Base-by-base conservation (phyloP, 2,329 filamentous ascomycete species). In the Monosporascus sp. region DNA sequence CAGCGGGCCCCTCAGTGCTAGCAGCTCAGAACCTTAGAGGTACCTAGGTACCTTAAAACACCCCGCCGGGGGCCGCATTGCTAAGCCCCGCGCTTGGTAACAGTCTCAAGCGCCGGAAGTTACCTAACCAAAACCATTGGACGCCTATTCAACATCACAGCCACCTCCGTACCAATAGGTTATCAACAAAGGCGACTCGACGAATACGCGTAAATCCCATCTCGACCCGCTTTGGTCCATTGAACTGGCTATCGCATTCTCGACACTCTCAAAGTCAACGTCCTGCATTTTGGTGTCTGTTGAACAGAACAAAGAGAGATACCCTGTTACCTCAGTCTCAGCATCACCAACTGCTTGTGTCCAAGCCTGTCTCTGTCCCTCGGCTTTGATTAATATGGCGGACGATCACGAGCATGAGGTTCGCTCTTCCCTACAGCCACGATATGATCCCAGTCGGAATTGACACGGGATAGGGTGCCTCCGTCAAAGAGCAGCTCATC, bases 401-500 rank as follows among this genome's bases (percentile, higher is more conserved):
- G 66, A 68, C 52, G 54, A 63, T 48, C 64, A 65, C 17, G 64
- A 65, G 56, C 65, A 68, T 54, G 68, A 70, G 58, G 68, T 70
- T 57, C 25, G 51, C 25, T 17, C 22, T 5, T 45, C 46, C 39
- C n/a, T 43, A 49, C 11, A 14, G 48, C n/a, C 38, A 14, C 11
- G 6, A n/a, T 48, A 22, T 43, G 39, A 43, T 14, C 18, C 18
- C 5, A 43, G 18, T 20, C 9, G 6, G 43, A 14, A 7, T 25
- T 46, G 24, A 51, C 41, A 54, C 64, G 4, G 31, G 2, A 35
- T 35, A 96, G 88, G 94, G 93, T 69, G 93, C 93, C 62, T 89
- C 89, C 55, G 83, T 85, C 47, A 81, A 86, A 70, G 93, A 97
- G 76, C 82, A 89, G 65, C 82, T 97, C 63, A 84, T 97, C 72